Base-by-base conservation (phyloP, 2,329 filamentous ascomycete species). In the Chaetomium globosum region DNA sequence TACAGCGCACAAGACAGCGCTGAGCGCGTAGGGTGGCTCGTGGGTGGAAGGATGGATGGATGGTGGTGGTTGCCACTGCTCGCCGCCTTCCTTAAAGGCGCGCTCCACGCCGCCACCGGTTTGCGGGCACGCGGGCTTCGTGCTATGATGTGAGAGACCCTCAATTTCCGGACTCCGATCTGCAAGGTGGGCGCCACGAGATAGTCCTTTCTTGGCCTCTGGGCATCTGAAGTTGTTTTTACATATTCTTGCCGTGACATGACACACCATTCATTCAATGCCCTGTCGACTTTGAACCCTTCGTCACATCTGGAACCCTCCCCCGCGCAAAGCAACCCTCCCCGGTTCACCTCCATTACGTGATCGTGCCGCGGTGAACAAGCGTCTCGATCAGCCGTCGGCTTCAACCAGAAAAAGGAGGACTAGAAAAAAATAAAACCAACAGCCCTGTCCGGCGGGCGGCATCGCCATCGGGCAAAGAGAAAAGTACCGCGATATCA, bases 111-210 rank as follows among this genome's bases (percentile, higher is more conserved):
- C 56, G 62, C 56, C 56, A 60, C 62, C 51, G 13, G 36, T 23
- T 39, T 30, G 49, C 43, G 52, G 16, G 39, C 39, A 43, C 39
- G 39, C 39, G 39, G 33, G 21, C 39, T 16, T 30, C 28, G 9
- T 28, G 36, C 10, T 54, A 16, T 48, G 2, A 43, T 10, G 52
- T 6, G 30, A 23, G 39, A 60, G 63, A 61, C 30, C 19, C 31
- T 57, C 58, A 61, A 43, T 65, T 49, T 65, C 52, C 58, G 63
- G 63, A 30, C 52, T 61, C 63, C 53, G 58, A 65, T 65, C 63
- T 33, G 46, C 58, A 64, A 64, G 30, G 13, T 30, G n/a, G 62
- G 23, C 13, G 56, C 61, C 21, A 51, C 43, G 57, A 60, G 57
- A 54, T 59, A 54, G 36, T 54, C 36, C 26, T 12, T 53, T 54